Conservation (phyloP, 2,329 filamentous ascomycete species). For the Calycina herbarum region DNA sequence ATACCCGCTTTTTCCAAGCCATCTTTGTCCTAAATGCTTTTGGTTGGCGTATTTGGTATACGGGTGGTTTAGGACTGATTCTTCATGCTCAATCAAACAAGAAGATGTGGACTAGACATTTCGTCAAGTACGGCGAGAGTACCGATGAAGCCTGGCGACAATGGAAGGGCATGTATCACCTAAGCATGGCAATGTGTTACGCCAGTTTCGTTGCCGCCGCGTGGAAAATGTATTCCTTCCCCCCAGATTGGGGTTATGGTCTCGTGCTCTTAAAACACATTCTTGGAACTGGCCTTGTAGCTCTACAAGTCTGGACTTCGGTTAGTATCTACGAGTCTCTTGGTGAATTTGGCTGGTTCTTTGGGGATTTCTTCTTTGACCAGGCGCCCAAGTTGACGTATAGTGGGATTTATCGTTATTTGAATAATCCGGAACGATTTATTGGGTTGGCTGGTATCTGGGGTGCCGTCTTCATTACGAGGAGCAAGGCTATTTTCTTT, state of each 20-base stretch:
- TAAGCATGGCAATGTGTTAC: constrained; percentile 89
- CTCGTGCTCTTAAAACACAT: constrained; percentile 85
- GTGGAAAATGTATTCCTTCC: constrained; percentile 95
- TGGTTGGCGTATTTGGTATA: constrained; percentile 88
- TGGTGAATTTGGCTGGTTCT: constrained; percentile 99
- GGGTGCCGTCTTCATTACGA: constrained; percentile 91
- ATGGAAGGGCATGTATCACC: constrained; percentile 94
- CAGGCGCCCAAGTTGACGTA: constrained; percentile 87
- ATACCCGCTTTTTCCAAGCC: constrained; percentile 71
- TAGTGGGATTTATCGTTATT: constrained; percentile 93
- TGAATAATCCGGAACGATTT: constrained; percentile 96
- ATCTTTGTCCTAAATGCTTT: constrained; percentile 81
- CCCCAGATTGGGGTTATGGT: constrained; percentile 83
- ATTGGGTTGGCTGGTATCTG: constrained; percentile 93
- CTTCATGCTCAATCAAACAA: constrained; percentile 82
- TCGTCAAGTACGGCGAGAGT: constrained; percentile 92
- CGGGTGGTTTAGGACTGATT: constrained; percentile 80
- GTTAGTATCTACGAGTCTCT: constrained; percentile 92
- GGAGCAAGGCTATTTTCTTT: constrained; percentile 82
- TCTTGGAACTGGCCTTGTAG: constrained; percentile 75
- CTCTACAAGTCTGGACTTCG: constrained; percentile 89
- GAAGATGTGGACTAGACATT: constrained; percentile 96
- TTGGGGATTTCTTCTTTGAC: constrained; percentile 97
- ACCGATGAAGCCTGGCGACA: constrained; percentile 92
- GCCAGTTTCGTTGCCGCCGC: constrained; percentile 84